Evolutionary conservation across 1,284 basidiomycete genomes (phyloP).

Genomic region (Malassezia dermatis): DNA sequence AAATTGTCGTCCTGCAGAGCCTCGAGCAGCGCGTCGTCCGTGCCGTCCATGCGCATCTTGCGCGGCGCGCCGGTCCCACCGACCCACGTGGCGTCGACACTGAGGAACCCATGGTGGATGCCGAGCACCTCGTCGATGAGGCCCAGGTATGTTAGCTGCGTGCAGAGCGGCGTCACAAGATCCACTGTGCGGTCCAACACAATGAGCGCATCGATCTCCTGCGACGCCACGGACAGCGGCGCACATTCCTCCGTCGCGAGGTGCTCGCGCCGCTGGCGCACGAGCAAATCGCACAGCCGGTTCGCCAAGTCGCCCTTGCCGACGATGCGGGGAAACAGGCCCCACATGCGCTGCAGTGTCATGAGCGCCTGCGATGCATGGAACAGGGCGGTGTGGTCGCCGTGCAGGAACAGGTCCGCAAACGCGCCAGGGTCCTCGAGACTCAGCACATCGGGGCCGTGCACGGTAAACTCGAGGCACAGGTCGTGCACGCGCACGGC

Average conservation of each 20-base stretch:
- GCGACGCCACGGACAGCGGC: neutral
- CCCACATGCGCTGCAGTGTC: constrained; percentile 74
- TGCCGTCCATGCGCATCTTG: constrained; percentile 66
- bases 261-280: constrained; percentile 54
- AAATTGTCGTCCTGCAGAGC: constrained; percentile 88
- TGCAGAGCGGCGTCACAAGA: constrained; percentile 87
- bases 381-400: constrained; percentile 82
- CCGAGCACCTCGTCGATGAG: constrained; percentile 88
- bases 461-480: constrained; percentile 80
- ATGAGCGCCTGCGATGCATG: constrained; percentile 77
- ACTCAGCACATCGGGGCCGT: constrained; percentile 62
- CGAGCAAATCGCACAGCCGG: constrained; percentile 64
- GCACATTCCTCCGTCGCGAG: constrained; percentile 39
- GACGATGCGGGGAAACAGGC: constrained; percentile 78
- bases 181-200: constrained; percentile 85
- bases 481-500: constrained; percentile 54
- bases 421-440: constrained; percentile 35
- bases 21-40: constrained; percentile 68
- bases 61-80: constrained; percentile 33
- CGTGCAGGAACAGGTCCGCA: constrained; percentile 57
- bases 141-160: constrained; percentile 92
- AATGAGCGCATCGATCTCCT: constrained; percentile 67
- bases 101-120: constrained; percentile 79
- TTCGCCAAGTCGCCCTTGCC: constrained; percentile 81
- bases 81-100: constrained; percentile 69